A percentile compares a stretch with the other conserved stretches of the same genome.
These are phyloP conservation scores for Bipolaris zeicola DNA, from an alignment of 2,329 filamentous ascomycete species.

Conservation along the genomic window DNA sequence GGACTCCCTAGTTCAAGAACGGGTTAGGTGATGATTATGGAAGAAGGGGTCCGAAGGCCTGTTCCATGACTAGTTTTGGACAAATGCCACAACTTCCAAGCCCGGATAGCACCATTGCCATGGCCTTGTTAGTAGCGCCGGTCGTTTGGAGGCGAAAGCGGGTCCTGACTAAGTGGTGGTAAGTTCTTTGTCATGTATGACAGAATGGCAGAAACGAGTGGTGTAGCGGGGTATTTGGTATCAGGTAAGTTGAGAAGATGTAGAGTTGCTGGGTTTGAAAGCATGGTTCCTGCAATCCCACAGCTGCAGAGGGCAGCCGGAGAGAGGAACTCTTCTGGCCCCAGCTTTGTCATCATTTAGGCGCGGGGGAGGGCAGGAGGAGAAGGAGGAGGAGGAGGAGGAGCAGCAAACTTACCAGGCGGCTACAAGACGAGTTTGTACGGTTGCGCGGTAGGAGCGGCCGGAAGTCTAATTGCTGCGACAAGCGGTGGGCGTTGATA, in stretches of 20 bases:
- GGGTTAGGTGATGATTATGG: neutral
- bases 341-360: slow-evolving; percentile 43
- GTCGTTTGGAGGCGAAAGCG: neutral
- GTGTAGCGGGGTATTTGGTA: neutral
- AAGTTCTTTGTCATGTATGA: neutral
- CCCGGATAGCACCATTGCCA: neutral
- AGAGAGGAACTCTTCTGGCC: slow-evolving; percentile 41
- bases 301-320: neutral
- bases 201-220: neutral
- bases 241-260: slow-evolving; percentile 37
- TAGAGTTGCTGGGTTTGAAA: slow-evolving; percentile 30
- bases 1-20: neutral
- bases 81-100: neutral
- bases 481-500: too few relatives aligned
- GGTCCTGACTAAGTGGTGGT: neutral
- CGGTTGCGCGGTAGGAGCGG: too few relatives aligned
- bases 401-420: neutral
- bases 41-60: neutral
- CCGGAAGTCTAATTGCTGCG: too few relatives aligned
- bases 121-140: neutral
- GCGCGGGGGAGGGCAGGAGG: neutral
- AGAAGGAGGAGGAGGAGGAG: neutral
- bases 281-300: slow-evolving; percentile 29
- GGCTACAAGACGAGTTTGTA: neutral
- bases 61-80: neutral